Conservation (phyloP, 2,329 filamentous ascomycete genomes). For the Venturia nashicola region DNA sequence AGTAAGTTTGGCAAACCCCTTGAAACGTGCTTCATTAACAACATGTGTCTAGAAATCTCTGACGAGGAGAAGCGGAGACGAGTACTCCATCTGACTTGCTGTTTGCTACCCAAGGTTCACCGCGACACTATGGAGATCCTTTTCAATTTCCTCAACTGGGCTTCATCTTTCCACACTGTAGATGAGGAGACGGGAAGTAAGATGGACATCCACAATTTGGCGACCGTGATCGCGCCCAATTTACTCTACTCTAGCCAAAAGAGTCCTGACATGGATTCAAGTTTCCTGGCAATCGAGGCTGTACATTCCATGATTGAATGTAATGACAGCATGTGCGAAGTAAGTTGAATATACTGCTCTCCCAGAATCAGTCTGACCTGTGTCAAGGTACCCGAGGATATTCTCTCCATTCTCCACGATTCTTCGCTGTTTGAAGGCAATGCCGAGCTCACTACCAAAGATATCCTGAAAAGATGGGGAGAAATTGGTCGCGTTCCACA, state of each 20-base stretch:
- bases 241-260: constrained; percentile 61
- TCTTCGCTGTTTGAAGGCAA: constrained; percentile 67
- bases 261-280: constrained; percentile 61
- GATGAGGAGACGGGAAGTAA: constrained; percentile 96
- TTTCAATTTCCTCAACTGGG: constrained; percentile 95
- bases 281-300: constrained; percentile 85
- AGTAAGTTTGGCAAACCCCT: constrained; percentile 35
- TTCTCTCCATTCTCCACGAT: constrained; percentile 77
- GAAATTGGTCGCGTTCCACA: constrained; percentile 48
- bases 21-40: neutral
- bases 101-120: constrained; percentile 81
- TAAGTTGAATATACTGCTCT: constrained; percentile 35
- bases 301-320: constrained; percentile 83
- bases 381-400: constrained; percentile 75
- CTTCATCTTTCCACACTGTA: constrained; percentile 90
- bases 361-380: constrained; percentile 15
- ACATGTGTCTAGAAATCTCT: constrained; percentile 45
- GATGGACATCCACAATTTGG: constrained; percentile 97
- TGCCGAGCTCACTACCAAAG: constrained; percentile 88
- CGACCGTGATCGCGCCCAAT: constrained; percentile 94
- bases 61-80: constrained; percentile 74
- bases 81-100: constrained; percentile 81
- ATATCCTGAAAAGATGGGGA: constrained; percentile 88
- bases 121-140: constrained; percentile 90
- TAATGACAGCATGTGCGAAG: constrained; percentile 95